Base-by-base conservation (phyloP, 73 alveolate genomes). In the Paramecium sexaurelia region DNA sequence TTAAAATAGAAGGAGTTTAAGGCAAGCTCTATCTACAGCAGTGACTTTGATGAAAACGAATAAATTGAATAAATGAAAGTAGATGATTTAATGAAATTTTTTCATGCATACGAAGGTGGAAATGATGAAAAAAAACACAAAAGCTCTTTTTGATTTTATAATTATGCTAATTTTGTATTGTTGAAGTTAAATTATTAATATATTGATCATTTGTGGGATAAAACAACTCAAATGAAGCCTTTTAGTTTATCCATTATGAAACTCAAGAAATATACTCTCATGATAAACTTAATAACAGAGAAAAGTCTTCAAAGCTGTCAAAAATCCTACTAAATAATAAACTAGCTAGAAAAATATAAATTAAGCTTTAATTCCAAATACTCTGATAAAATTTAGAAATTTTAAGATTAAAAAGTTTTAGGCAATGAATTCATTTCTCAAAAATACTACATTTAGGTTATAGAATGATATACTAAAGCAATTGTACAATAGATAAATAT, bases 401-500 rank as follows among this genome's bases (percentile, higher is more conserved):
- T 45, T 26, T 32, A 26, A 15, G 83, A 61, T 6, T 15, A 24
- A 19, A 69, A 69, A 32, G 20, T 7, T 9, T 9, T 11, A 15
- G 85, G 85, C 17, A 69, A 69, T 69, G 13, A 69, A 19, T 27
- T 7, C 19, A 17, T 69, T 27, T 15, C 39, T 29, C 26, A 69
- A 24, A 69, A 32, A 69, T 9, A 69, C 32, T 69, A 32, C 26
- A 8, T 5, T 11, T 13, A 69, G 19, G 85, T 56, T 24, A 35
- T 69, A 24, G 85, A 69, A 69, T 69, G 85, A n/a, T 69, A 69
- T 35, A 27, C 85, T 13, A 7, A 69, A 32, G 85, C 85, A 17
- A 69, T 73, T 10, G 87, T 73, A 66, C 13, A 11, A 13, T 3
- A 17, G n/a, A n/a, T 73, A 36, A 71, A 20, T 36, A 36, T 73